Evolutionary conservation across 306 rosid genomes (phyloP).

Genomic region (Pyrus pyrifolia): DNA sequence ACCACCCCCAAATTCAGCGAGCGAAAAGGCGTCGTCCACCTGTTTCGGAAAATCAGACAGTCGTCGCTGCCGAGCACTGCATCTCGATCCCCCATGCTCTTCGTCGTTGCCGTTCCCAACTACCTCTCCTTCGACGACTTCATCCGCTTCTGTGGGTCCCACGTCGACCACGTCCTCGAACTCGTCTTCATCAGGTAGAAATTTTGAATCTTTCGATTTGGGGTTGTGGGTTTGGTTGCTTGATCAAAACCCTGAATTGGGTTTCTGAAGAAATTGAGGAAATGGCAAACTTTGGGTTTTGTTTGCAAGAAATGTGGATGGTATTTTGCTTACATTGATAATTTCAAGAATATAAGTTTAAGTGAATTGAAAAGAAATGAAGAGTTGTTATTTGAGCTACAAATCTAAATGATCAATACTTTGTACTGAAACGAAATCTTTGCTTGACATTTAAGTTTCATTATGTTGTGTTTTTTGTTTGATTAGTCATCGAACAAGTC

Average conservation of each 20-base stretch:
- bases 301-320: not conserved
- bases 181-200: constrained; percentile 79
- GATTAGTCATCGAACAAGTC: not conserved
- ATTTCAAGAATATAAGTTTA: not conserved
- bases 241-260: constrained; percentile 4
- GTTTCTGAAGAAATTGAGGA: not conserved
- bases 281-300: not conserved
- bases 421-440: not conserved
- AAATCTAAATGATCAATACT: not conserved
- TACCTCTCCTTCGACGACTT: constrained; percentile 70
- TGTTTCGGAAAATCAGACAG: constrained; percentile 52
- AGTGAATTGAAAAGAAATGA: not conserved
- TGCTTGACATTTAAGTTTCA: not conserved
- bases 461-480: not conserved
- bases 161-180: constrained; percentile 45
- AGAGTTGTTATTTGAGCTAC: not conserved
- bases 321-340: not conserved
- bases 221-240: not conserved
- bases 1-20: constrained; percentile 44
- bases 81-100: constrained; percentile 51
- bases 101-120: constrained; percentile 85
- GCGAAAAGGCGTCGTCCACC: constrained; percentile 67
- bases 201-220: not conserved
- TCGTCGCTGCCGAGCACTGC: constrained; percentile 48
- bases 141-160: constrained; percentile 58